Evolutionary conservation across 495 filamentous ascomycete genomes (phyloP), one percentile per base, ranked within the genome.

Genomic region (Penicillium alfredii): DNA sequence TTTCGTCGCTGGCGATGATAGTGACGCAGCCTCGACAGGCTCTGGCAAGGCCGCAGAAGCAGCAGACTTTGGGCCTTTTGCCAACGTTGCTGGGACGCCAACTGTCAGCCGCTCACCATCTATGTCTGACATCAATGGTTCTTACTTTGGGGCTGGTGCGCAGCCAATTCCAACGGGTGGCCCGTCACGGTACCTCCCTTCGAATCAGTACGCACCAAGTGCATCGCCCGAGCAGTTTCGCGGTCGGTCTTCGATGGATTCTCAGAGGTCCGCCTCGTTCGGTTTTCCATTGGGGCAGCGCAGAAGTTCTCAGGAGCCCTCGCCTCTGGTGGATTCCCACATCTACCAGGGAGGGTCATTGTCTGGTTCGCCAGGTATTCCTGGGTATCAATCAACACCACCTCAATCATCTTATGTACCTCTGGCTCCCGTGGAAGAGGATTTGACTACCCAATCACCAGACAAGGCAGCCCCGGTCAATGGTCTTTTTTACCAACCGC

Each of bases 1-100:
- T 40, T 97, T 97, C 49, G 86, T 99, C 33, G 82, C 84, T 35
- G 93, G 93, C 4, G 90, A 95, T 34, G 90, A 97, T 16, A 77
- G 77, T 32, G 79, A 82, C 40, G 65, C 63, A 24, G 68, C 64
- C 14, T 77, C 74, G 3, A 74, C 71, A 14, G 77, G 74, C 8
- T 74, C 82, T 21, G 64, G 65, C 14, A 75, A 73, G 31, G 77
- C 66, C 16, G 67, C 58, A 19, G 76, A 71, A 13, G 57, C 50
- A 31, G 35, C 40, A 13, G 84, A 86, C 20, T 41, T 68, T 32
- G 86, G 89, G 1, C 90, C 87, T 0, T 97, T 95, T 56, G 77
- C 82, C 18, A 82, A 79, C 31, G 71, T 95, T 27, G 71, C 84
- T 11, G 79, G 83, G 23, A 92, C 87, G 3, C 87, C 89, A 10